A percentile compares a stretch with the other conserved stretches of the same genome.
These are phyloP conservation scores for Vicia sativa DNA, from an alignment of 306 rosid species.

Conservation along the genomic window DNA sequence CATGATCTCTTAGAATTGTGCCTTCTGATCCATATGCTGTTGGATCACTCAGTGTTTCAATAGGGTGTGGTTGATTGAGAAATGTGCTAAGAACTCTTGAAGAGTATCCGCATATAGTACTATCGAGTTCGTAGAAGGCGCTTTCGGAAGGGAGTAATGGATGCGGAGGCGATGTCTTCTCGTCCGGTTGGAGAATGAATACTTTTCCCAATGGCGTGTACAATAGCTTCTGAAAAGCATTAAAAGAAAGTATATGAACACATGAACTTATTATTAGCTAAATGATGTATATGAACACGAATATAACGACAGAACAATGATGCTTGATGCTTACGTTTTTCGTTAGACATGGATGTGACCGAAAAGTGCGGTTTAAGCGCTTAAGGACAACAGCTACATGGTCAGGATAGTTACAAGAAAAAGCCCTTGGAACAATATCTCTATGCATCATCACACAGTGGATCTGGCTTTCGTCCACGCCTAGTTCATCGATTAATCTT, in stretches of 20 bases:
- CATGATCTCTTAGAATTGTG: conserved; percentile 80
- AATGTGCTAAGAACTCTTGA: conserved; percentile 59
- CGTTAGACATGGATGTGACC: conserved; percentile 75
- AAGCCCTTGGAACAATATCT: conserved; percentile 96
- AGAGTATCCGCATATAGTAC: conserved; percentile 54
- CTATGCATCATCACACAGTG: conserved; percentile 89
- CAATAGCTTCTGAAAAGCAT: conserved; percentile 65
- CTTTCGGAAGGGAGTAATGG: conserved; percentile 72
- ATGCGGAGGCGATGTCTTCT: conserved; percentile 77
- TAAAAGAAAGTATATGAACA: neutral
- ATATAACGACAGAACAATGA: neutral
- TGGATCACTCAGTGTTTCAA: conserved; percentile 86
- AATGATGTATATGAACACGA: conserved; percentile 3
- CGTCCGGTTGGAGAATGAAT: conserved; percentile 84
- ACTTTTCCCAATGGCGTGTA: conserved; percentile 83
- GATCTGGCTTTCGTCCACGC: conserved; percentile 67
- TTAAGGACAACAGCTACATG: conserved; percentile 71
- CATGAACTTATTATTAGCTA: neutral
- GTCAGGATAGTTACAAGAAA: conserved; percentile 89
- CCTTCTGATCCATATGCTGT: conserved; percentile 90
- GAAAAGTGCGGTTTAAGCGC: conserved; percentile 70
- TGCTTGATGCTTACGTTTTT: conserved; percentile 59
- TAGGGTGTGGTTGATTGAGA: conserved; percentile 83
- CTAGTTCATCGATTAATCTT: conserved; percentile 59
- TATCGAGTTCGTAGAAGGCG: conserved; percentile 67